A percentile compares a stretch with the other conserved stretches of the same genome.
These are phyloP conservation scores for Tulasnella sp. DNA, from an alignment of 768 basidiomycete genomes.

Conservation along the genomic window DNA sequence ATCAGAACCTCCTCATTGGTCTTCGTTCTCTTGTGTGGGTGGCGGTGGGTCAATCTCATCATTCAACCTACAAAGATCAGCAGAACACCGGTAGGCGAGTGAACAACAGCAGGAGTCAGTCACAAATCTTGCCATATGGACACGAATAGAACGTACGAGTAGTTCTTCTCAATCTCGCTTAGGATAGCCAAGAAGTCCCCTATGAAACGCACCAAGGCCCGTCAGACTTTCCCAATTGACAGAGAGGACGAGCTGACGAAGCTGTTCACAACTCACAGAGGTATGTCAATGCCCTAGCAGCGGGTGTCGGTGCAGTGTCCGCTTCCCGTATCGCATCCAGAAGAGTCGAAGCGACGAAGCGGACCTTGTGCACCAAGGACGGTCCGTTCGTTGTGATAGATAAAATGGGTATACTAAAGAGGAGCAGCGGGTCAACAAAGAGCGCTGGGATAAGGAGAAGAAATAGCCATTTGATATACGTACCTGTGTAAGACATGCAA, in stretches of 20 bases:
- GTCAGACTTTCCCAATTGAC: not conserved
- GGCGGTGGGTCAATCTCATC: no score
- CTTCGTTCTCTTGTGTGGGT: no score
- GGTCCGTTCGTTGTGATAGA: slow-evolving; percentile 76
- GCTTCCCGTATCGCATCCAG: slow-evolving; percentile 75
- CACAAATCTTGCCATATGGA: no score
- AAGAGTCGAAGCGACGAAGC: slow-evolving; percentile 83
- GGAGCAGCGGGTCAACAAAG: not conserved
- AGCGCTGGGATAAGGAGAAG: not conserved
- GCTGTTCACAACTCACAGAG: slow-evolving; percentile 44
- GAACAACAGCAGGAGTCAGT: no score
- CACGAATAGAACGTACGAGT: slow-evolving; percentile 31
- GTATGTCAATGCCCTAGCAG: slow-evolving; percentile 76
- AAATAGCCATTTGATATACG: no score
- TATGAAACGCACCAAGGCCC: slow-evolving; percentile 25
- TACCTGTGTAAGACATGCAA: slow-evolving; percentile 76
- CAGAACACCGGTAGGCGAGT: no score
- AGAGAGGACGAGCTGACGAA: not conserved
- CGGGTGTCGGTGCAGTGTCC: slow-evolving; percentile 66
- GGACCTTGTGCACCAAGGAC: slow-evolving; percentile 66
- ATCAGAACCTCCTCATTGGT: no score
- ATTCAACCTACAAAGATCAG: no score
- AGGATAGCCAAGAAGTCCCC: slow-evolving; percentile 90
- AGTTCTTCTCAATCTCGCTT: slow-evolving; percentile 84
- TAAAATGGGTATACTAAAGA: slow-evolving; percentile 72